Percentiles rank a stretch among this genome's conserved stretches.
Evolutionary conservation across 148 eudicot genomes (phyloP).

Genomic region (Rhododendron ferrugineum): DNA sequence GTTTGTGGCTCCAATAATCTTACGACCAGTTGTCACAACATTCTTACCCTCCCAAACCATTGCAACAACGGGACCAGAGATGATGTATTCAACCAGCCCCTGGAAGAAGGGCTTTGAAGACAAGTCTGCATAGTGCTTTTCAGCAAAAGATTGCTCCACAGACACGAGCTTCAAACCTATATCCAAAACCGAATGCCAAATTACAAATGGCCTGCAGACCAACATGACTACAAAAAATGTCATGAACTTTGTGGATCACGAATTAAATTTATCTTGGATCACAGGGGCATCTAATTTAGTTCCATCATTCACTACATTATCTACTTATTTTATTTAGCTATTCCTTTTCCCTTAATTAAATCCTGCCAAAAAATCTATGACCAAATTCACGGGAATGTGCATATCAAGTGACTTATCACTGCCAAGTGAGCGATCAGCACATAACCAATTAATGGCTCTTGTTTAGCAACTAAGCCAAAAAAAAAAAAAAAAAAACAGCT

Average conservation of each 20-base stretch:
- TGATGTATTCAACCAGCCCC: conserved; percentile 76
- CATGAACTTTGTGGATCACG: not conserved
- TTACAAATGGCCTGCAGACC: not conserved
- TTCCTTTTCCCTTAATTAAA: not conserved
- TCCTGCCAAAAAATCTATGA: not conserved
- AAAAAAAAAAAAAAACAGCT: not conserved
- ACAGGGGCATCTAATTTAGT: not conserved
- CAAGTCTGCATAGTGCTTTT: conserved; percentile 80
- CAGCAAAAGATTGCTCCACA: conserved; percentile 76
- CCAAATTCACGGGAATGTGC: not conserved
- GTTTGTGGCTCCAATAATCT: conserved; percentile 92
- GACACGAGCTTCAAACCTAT: conserved; percentile 65
- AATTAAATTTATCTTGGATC: not conserved
- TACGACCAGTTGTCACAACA: conserved; percentile 79
- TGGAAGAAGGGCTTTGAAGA: conserved; percentile 86
- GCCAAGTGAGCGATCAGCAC: not conserved
- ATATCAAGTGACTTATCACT: not conserved
- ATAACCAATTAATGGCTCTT: not conserved
- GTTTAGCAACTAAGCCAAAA: not conserved
- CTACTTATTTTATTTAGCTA: not conserved
- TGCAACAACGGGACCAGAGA: conserved; percentile 91
- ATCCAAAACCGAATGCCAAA: conserved; percentile 6
- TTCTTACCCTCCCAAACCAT: conserved; percentile 98
- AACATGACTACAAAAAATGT: not conserved
- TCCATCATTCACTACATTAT: not conserved